phyloP scores from a whole-genome alignment of 2,329 filamentous ascomycete species.

The Diaporthe destruens region DNA sequence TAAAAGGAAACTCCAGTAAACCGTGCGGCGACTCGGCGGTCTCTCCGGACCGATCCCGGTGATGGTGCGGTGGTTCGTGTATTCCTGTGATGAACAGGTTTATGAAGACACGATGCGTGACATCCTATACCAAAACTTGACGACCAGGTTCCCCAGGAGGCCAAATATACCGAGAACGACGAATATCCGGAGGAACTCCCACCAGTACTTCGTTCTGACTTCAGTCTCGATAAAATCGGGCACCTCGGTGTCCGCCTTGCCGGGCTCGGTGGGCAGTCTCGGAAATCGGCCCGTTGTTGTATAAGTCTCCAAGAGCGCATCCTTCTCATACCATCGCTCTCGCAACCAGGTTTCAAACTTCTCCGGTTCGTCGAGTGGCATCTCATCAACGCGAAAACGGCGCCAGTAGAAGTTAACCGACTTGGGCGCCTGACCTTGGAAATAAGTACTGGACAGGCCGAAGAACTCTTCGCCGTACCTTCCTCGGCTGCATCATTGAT shows the following conservation, averaged over 20 bases:
- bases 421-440: conserved; percentile 89
- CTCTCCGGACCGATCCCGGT: not conserved
- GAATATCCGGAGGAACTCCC: conserved; percentile 69
- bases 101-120: not conserved
- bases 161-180: conserved; percentile 60
- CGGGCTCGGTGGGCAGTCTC: conserved; percentile 64
- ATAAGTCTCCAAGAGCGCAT: conserved; percentile 88
- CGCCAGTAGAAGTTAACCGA: conserved; percentile 98
- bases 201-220: conserved; percentile 65
- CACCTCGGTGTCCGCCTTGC: conserved; percentile 51
- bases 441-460: conserved; percentile 86
- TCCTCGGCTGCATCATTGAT: conserved; percentile 67
- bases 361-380: conserved; percentile 80
- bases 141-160: conserved; percentile 55
- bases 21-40: not conserved
- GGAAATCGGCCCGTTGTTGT: conserved; percentile 84
- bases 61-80: not conserved
- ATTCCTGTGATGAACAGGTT: not conserved
- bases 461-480: conserved; percentile 93
- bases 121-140: conserved; percentile 46
- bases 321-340: conserved; percentile 92
- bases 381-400: conserved; percentile 82
- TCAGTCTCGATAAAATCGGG: conserved; percentile 67
- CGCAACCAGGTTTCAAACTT: conserved; percentile 88
- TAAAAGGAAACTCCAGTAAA: conserved; percentile 11